Evolutionary conservation across 495 filamentous ascomycete species (phyloP).

Genomic region (Aspergillus cristatus): DNA sequence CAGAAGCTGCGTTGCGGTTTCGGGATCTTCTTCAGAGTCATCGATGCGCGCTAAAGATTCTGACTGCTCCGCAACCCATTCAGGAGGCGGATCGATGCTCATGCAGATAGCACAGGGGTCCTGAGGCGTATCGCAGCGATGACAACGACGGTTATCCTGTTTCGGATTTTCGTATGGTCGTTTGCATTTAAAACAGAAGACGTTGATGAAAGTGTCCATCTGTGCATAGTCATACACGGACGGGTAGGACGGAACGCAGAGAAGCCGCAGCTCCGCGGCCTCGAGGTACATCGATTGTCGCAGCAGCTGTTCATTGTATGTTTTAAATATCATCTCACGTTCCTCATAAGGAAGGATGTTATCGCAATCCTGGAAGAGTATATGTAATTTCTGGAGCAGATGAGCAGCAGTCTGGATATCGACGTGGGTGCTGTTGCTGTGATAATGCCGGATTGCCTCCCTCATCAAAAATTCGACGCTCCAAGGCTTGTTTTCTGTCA

Average conservation of each 20-base stretch:
- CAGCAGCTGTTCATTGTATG: slow-evolving; percentile 57
- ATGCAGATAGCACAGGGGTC: slow-evolving; percentile 38
- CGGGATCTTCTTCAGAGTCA: slow-evolving; percentile 10
- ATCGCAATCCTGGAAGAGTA: slow-evolving; percentile 31
- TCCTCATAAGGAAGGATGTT: slow-evolving; percentile 36
- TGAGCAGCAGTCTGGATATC: slow-evolving; percentile 41
- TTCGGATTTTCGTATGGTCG: slow-evolving; percentile 36
- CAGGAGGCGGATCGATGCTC: slow-evolving; percentile 37
- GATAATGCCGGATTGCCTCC: slow-evolving; percentile 36
- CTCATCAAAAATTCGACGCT: slow-evolving; percentile 36
- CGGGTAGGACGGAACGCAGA: slow-evolving; percentile 52
- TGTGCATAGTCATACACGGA: slow-evolving; percentile 52
- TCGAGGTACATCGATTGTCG: slow-evolving; percentile 56
- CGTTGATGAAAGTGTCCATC: slow-evolving; percentile 36
- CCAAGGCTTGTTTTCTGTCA: slow-evolving; percentile 35
- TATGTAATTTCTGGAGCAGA: slow-evolving; percentile 35
- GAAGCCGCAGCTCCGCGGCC: slow-evolving; percentile 58
- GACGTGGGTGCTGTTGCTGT: slow-evolving; percentile 26
- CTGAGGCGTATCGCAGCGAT: slow-evolving; percentile 35
- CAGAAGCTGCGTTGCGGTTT: slow-evolving; percentile 13
- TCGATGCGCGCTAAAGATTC: slow-evolving; percentile 8
- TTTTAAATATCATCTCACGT: slow-evolving; percentile 45
- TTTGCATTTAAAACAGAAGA: slow-evolving; percentile 39
- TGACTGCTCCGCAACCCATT: slow-evolving; percentile 34
- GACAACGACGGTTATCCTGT: slow-evolving; percentile 33